Evolutionary conservation across 1,284 basidiomycete species (phyloP).

Genomic region (Tilletia setariae): DNA sequence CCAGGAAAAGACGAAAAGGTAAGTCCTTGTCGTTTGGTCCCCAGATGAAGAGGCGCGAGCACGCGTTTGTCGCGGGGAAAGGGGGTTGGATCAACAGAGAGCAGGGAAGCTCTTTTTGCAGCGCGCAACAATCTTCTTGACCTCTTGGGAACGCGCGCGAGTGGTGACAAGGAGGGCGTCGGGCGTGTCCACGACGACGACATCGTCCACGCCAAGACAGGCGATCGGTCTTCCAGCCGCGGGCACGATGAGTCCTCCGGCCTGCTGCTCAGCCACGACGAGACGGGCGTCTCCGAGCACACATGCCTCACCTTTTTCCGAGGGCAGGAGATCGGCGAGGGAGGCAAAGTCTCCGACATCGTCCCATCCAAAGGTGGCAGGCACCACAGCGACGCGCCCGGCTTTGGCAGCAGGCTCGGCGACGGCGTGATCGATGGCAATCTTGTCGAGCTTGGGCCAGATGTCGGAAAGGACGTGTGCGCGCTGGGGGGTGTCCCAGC

Average conservation of each 20-base stretch:
- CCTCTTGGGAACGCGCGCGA: conserved; percentile 50
- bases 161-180: conserved; percentile 53
- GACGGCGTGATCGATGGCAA: conserved; percentile 54
- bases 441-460: conserved; percentile 51
- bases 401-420: conserved; percentile 51
- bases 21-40: too few relatives aligned
- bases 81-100: too few relatives aligned
- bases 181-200: conserved; percentile 52
- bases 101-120: conserved; percentile 48
- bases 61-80: too few relatives aligned
- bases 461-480: conserved; percentile 33
- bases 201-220: conserved; percentile 53
- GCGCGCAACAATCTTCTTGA: conserved; percentile 52
- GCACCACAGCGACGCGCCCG: conserved; percentile 52
- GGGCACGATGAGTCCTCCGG: conserved; percentile 50
- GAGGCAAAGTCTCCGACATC: conserved; percentile 53
- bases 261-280: conserved; percentile 51
- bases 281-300: conserved; percentile 47
- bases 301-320: conserved; percentile 52
- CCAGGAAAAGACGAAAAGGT: too few relatives aligned
- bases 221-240: conserved; percentile 48
- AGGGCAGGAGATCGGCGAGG: conserved; percentile 51
- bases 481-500: conserved; percentile 36
- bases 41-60: too few relatives aligned
- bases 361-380: conserved; percentile 54